Conservation (phyloP, 2,329 filamentous ascomycete species). For the Alternaria conjuncta region DNA sequence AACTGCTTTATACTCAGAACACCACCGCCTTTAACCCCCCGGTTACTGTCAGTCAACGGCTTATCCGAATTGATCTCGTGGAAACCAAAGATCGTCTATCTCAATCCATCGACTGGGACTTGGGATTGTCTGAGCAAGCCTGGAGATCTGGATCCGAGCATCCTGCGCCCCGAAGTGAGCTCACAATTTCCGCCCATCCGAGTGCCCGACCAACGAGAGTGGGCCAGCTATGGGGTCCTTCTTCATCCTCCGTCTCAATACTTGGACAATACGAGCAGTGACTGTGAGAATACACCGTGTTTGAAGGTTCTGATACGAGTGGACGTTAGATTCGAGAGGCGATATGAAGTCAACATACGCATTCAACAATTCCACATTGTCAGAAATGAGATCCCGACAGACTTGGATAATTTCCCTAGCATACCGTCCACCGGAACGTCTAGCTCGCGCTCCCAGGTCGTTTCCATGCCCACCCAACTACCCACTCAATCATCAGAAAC, state of each 20-base stretch:
- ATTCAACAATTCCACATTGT: background rate
- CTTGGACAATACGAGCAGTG: background rate
- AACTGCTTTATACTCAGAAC: background rate
- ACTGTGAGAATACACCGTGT: background rate
- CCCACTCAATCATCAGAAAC: background rate
- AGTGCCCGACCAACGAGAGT: background rate
- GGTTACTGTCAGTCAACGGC: background rate
- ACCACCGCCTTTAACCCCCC: no score
- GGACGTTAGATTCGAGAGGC: background rate
- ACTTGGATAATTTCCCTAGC: background rate
- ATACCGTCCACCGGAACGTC: background rate
- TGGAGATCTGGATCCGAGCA: no score
- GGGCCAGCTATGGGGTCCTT: background rate
- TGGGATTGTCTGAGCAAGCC: background rate
- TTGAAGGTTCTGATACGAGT: background rate
- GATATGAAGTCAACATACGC: background rate
- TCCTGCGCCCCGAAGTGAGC: no score
- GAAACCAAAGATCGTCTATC: background rate
- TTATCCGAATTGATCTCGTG: background rate
- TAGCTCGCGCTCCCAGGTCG: background rate
- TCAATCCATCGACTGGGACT: background rate
- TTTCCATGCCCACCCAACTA: background rate
- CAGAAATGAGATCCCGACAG: rapidly evolving
- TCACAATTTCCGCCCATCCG: no score
- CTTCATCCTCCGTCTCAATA: background rate